Evolutionary conservation across 1,284 basidiomycete species (phyloP), one percentile per base, ranked within the genome.

Genomic region (Trametes sp.): DNA sequence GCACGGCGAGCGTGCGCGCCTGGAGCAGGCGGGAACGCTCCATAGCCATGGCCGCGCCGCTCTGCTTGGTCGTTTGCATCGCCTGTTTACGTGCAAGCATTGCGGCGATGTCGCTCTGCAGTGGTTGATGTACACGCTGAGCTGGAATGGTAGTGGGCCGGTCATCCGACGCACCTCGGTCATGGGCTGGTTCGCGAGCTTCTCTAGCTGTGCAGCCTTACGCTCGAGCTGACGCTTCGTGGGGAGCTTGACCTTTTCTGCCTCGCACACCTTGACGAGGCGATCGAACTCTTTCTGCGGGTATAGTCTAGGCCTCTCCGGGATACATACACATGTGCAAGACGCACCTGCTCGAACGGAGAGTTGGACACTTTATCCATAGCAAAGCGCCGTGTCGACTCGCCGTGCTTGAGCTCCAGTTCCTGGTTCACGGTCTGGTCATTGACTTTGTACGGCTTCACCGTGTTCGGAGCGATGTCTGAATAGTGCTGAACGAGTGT

Each of bases 301-400:
- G 9, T 23, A 26, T 54, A 31, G 35, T 42, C 38, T 45, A 63
- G 36, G 44, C 29, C 50, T 10, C 49, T 8, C 19, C 38, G 4
- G 29, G 36, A 51, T 29, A 53, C 14, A 13, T 10, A 7, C 29
- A 14, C 13, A 33, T 13, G 19, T 2, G n/a, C 29, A 9, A 14
- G 4, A 78, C 86, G 62, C 66, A 93, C 93, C 67, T 80, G 76
- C 24, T 78, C 78, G 64, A 92, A 87, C 4, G 77, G 67, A 1
- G 84, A 76, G 72, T 96, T 95, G 4, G 94, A 96, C 2, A 95
- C 86, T 68, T 88, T 90, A 71, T 94, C 92, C 85, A 96, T 93
- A 2, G 78, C 73, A 70, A 89, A 94, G 0, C 76, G 62, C 58
- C 81, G 83, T 4, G 80, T 72, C 0, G 86, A 83, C 51, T 83